phyloP scores from a whole-genome alignment of 2,329 filamentous ascomycete genomes.

The Pyrenophora graminea region DNA sequence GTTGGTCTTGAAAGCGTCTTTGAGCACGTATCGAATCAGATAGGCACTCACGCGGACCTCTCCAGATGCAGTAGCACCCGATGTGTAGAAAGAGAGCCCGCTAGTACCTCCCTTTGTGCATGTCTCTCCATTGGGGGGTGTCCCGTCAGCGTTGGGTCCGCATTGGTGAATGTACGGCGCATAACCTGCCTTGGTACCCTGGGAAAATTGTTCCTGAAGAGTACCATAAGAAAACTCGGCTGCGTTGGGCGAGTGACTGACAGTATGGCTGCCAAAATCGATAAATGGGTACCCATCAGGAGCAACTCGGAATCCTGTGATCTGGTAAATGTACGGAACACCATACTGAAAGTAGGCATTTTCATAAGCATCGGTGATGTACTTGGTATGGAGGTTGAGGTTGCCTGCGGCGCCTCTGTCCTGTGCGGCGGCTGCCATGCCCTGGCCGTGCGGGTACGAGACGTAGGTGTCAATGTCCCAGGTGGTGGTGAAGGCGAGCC shows the following conservation, averaged over 20 bases:
- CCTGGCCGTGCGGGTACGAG: constrained; percentile 12
- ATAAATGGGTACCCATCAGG: constrained; percentile 11
- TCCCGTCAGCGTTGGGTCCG: constrained; percentile 4
- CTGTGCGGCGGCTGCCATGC: constrained; percentile 12
- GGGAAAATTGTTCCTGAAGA: constrained; percentile 1
- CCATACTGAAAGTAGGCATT: constrained; percentile 14
- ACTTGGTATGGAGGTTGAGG: constrained; percentile 13
- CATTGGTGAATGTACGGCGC: constrained; percentile 9
- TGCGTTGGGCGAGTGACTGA: constrained; percentile 14
- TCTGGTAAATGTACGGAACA: constrained; percentile 12
- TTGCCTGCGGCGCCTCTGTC: constrained; percentile 10
- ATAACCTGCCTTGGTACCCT: constrained; percentile 5
- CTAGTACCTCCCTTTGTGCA: constrained; percentile 11
- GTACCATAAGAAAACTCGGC: constrained; percentile 6
- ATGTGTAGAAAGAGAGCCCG: constrained; percentile 11
- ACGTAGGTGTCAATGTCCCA: constrained; percentile 15
- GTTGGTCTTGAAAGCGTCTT: constrained; percentile 8
- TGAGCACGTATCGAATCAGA: constrained; percentile 8
- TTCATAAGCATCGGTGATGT: constrained; percentile 11
- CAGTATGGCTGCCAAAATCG: constrained; percentile 13
- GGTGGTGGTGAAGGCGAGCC: constrained; percentile 11
- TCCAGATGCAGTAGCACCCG: constrained; percentile 6
- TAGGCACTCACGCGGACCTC: constrained; percentile 10
- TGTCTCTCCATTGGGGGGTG: neutral
- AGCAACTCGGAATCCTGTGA: constrained; percentile 7